Conservation (phyloP, 305 asterid genomes). For the Rubia peregrina region DNA sequence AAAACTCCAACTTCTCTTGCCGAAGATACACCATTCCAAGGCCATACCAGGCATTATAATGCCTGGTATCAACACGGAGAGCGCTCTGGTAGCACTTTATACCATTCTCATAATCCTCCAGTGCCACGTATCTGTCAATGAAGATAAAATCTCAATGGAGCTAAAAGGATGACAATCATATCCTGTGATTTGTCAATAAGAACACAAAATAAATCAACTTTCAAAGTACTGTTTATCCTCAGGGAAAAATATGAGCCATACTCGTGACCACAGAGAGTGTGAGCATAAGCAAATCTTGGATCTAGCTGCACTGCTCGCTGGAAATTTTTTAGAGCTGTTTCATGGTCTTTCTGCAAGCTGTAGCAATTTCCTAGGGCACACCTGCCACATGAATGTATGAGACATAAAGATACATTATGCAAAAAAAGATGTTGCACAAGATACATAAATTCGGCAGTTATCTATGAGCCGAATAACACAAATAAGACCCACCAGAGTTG, state of each 20-base stretch:
- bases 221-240: not conserved
- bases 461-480: not conserved
- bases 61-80: constrained; percentile 74
- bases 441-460: not conserved
- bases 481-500: not conserved
- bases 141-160: constrained; percentile 12
- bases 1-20: constrained; percentile 84
- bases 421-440: not conserved
- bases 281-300: constrained; percentile 91
- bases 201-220: not conserved
- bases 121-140: constrained; percentile 63
- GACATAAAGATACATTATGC: not conserved
- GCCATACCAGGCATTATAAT: constrained; percentile 99
- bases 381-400: constrained; percentile 45
- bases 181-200: not conserved
- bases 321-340: constrained; percentile 88
- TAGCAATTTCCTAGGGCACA: constrained; percentile 97
- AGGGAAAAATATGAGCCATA: constrained; percentile 28
- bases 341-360: constrained; percentile 97
- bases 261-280: constrained; percentile 97
- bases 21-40: constrained; percentile 94
- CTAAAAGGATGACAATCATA: not conserved
- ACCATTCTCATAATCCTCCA: constrained; percentile 92
- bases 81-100: constrained; percentile 82
- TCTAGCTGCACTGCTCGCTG: constrained; percentile 92